These are phyloP conservation scores for Microbotryum lychnidis-dioicae DNA, from an alignment of 1,284 basidiomycete species.

Conservation along the genomic window DNA sequence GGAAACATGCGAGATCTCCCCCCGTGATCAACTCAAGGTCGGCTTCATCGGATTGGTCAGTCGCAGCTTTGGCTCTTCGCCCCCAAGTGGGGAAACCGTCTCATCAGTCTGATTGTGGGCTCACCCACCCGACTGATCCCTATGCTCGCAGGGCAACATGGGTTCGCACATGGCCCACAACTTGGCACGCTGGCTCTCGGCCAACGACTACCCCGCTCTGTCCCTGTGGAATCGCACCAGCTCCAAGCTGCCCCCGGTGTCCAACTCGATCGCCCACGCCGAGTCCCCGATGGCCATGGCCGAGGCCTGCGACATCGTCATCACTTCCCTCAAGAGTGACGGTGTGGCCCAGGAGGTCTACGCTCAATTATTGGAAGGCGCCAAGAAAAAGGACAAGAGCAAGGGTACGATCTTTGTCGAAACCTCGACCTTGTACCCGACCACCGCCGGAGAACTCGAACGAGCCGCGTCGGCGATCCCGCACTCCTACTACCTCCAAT, in stretches of 20 bases:
- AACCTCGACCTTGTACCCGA: conserved; percentile 30
- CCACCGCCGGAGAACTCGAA: conserved; percentile 57
- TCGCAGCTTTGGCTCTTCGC: not conserved
- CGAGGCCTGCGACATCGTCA: conserved; percentile 63
- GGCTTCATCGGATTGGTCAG: conserved; percentile 28
- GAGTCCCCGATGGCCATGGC: conserved; percentile 53
- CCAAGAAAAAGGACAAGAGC: conserved; percentile 12
- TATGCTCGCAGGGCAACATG: conserved; percentile 45
- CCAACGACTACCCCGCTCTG: conserved; percentile 32
- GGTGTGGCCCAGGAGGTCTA: conserved; percentile 63
- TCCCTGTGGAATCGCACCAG: conserved; percentile 58
- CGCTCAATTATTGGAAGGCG: conserved; percentile 37
- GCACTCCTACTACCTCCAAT: conserved; percentile 61
- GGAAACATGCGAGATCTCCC: no score
- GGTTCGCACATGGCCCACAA: conserved; percentile 66
- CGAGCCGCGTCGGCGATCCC: conserved; percentile 54
- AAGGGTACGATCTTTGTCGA: conserved; percentile 31
- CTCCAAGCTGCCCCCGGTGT: conserved; percentile 54
- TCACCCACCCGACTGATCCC: not conserved
- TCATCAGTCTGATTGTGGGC: not conserved
- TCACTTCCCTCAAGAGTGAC: conserved; percentile 69
- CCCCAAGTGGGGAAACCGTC: not conserved
- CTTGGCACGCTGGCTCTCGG: conserved; percentile 50
- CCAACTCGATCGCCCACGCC: conserved; percentile 50
- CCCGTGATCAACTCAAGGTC: conserved; percentile 2